Conservation (phyloP, 2,329 filamentous ascomycete genomes). For the Seiridium unicorne region DNA sequence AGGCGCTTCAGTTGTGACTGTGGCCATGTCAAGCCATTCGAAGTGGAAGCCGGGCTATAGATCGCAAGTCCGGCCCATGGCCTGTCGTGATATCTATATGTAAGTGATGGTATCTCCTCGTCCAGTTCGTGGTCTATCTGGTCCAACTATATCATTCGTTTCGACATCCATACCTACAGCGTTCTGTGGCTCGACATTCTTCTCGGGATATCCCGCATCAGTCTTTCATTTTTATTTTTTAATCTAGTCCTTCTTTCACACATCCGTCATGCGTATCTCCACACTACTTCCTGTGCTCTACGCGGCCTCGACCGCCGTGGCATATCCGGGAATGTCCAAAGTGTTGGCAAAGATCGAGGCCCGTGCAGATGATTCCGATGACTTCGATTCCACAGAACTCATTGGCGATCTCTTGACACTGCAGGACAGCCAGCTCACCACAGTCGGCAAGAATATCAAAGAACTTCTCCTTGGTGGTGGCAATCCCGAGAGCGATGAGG, state of each 20-base stretch:
- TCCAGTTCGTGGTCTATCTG: not conserved
- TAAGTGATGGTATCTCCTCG: not conserved
- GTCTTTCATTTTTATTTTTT: not conserved
- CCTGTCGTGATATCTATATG: not conserved
- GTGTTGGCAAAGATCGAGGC: conserved; percentile 8
- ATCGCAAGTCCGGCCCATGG: not conserved
- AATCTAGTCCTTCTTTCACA: not conserved
- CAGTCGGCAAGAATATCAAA: conserved; percentile 35
- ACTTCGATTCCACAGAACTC: conserved; percentile 18
- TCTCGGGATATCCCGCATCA: not conserved
- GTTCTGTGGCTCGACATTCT: not conserved
- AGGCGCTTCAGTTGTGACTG: not conserved
- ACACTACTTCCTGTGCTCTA: not conserved
- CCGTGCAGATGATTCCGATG: not conserved
- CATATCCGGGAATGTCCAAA: conserved; percentile 10
- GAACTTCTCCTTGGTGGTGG: conserved; percentile 30
- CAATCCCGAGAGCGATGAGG: conserved; percentile 20
- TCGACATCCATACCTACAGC: not conserved
- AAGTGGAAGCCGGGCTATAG: not conserved
- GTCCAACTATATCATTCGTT: not conserved
- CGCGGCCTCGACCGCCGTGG: conserved; percentile 4
- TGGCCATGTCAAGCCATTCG: not conserved
- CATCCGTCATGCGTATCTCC: not conserved
- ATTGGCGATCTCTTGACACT: conserved; percentile 38
- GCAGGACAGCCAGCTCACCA: conserved; percentile 26